A percentile compares a stretch with the other conserved stretches of the same genome.
Evolutionary conservation across 805 yeast genomes (phyloP).

Genomic region (Ogataea wickerhamii): DNA sequence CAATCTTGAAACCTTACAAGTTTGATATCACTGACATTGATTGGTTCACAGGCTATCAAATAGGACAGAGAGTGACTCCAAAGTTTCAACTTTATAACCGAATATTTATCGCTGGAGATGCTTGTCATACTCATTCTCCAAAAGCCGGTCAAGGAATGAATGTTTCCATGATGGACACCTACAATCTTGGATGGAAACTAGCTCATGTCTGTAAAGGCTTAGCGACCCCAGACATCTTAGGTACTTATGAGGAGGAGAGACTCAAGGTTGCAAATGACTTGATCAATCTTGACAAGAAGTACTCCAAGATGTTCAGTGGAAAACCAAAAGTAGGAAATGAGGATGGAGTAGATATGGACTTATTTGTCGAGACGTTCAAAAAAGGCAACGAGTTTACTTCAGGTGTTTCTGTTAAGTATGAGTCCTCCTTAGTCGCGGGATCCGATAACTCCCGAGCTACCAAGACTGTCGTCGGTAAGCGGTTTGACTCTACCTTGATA

Average conservation of each 20-base stretch:
- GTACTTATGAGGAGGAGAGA: conserved; percentile 33
- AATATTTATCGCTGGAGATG: conserved; percentile 77
- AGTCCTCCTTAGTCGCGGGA: conserved; percentile 18
- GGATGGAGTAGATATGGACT: conserved; percentile 28
- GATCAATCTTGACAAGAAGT: conserved; percentile 30
- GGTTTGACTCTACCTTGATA: conserved; percentile 25
- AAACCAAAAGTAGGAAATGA: conserved; percentile 22
- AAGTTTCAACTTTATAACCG: conserved; percentile 20
- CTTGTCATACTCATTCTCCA: conserved; percentile 93
- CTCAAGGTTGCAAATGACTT: conserved; percentile 31
- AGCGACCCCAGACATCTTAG: conserved; percentile 23
- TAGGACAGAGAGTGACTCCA: conserved; percentile 60
- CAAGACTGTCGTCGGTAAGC: conserved; percentile 27
- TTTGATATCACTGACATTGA: conserved; percentile 27
- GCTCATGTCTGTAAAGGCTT: conserved; percentile 32
- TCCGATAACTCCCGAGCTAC: conserved; percentile 16
- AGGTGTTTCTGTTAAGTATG: conserved; percentile 30
- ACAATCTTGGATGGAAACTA: conserved; percentile 32
- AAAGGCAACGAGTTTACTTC: conserved; percentile 31
- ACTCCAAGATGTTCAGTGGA: conserved; percentile 30
- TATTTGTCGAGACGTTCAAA: conserved; percentile 28
- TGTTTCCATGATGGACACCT: conserved; percentile 39
- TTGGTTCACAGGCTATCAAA: conserved; percentile 34
- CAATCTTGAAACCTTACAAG: conserved; percentile 23
- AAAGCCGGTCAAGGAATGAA: conserved; percentile 93